These are phyloP conservation scores for Cutaneotrichosporon cavernicola DNA, from an alignment of 1,284 basidiomycete species.

Conservation along the genomic window DNA sequence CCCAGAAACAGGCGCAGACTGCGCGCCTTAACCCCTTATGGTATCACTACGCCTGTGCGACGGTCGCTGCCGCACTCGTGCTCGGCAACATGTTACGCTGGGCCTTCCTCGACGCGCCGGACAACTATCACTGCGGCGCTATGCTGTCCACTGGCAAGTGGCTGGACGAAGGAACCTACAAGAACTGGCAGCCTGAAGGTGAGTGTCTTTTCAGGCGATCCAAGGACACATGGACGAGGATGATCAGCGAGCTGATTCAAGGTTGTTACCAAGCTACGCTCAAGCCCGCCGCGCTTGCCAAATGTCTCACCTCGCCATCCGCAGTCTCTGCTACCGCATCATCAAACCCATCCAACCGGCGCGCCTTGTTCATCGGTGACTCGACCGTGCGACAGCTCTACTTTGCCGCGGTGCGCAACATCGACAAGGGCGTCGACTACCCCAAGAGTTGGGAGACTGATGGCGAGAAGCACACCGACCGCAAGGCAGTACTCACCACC, in stretches of 20 bases:
- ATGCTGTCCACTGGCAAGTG: slow-evolving; percentile 72
- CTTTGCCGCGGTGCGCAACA: slow-evolving; percentile 65
- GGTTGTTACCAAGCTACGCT: slow-evolving; percentile 36
- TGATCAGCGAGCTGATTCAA: slow-evolving; percentile 19
- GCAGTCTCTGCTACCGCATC: background rate
- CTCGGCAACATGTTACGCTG: slow-evolving; percentile 51
- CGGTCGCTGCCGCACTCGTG: slow-evolving; percentile 47
- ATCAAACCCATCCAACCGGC: slow-evolving; percentile 27
- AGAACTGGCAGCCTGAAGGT: slow-evolving; percentile 84
- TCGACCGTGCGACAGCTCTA: slow-evolving; percentile 75
- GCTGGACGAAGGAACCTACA: slow-evolving; percentile 63
- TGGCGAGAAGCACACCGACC: slow-evolving; percentile 67
- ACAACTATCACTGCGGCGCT: slow-evolving; percentile 69
- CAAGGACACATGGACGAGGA: too few relatives aligned
- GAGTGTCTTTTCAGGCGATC: slow-evolving; percentile 35
- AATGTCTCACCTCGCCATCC: slow-evolving; percentile 34
- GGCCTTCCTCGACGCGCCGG: slow-evolving; percentile 61
- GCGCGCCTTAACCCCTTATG: slow-evolving; percentile 50
- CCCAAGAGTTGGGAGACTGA: slow-evolving; percentile 38
- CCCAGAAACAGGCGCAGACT: slow-evolving; percentile 14
- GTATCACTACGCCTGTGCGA: slow-evolving; percentile 53
- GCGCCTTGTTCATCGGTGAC: slow-evolving; percentile 77
- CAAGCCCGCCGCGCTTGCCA: slow-evolving; percentile 22
- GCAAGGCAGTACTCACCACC: slow-evolving; percentile 41
- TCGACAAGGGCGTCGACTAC: slow-evolving; percentile 32